Evolutionary conservation across 495 filamentous ascomycete species (phyloP).

Genomic region (Clohesyomyces aquaticus): DNA sequence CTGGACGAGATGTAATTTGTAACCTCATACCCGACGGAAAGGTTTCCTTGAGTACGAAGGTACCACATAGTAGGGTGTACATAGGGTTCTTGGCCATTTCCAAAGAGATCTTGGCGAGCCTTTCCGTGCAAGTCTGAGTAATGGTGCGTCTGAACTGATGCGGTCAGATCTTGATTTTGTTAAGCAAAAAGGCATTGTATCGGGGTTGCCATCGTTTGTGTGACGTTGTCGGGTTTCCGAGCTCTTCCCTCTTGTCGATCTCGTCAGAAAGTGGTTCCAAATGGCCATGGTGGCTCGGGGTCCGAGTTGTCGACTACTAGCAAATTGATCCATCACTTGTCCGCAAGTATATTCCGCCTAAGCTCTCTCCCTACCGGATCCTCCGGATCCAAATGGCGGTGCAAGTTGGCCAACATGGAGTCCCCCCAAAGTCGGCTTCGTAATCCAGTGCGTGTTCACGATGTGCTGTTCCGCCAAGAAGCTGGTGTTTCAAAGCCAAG

Average conservation of each 20-base stretch:
- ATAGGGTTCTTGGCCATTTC: slow-evolving; percentile 26
- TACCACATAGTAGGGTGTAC: neutral
- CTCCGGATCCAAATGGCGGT: neutral
- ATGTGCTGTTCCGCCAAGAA: slow-evolving; percentile 25
- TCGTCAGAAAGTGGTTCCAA: too few species aligned
- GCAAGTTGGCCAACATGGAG: neutral
- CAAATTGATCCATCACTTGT: too few species aligned
- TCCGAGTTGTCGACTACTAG: too few species aligned
- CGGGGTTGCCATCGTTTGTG: neutral
- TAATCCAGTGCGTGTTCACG: slow-evolving; percentile 7
- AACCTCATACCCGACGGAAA: slow-evolving; percentile 12
- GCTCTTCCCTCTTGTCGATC: too few species aligned
- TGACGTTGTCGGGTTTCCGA: neutral
- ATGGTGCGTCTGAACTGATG: neutral
- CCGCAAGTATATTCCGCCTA: neutral
- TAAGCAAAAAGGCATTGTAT: neutral
- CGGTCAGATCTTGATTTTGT: neutral
- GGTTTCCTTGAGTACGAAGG: slow-evolving; percentile 6
- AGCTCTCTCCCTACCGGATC: neutral
- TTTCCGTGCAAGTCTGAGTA: neutral
- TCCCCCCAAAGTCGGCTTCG: slow-evolving; percentile 3
- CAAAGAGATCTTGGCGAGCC: neutral
- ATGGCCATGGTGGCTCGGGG: too few species aligned
- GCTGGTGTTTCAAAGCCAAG: slow-evolving; percentile 5
- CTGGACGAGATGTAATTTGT: slow-evolving; percentile 15